Conservation (phyloP, 805 yeast genomes). For the Saccharomyces jurei region DNA sequence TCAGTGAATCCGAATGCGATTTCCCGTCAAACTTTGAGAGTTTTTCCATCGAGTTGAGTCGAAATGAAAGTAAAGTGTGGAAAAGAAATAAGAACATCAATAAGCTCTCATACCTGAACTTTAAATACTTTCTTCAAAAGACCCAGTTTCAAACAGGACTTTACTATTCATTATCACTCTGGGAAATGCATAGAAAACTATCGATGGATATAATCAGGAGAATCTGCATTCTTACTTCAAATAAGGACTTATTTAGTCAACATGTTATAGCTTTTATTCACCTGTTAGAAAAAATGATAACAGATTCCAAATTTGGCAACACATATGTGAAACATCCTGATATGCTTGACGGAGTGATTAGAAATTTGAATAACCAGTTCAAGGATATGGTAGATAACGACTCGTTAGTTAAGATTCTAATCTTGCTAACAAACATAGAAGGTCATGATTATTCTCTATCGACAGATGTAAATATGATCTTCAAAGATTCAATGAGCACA, state of each 20-base stretch:
- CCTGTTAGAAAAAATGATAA: background rate
- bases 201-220: background rate
- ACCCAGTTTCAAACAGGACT: constrained; percentile 8
- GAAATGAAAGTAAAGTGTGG: constrained; percentile 3
- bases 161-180: constrained; percentile 8
- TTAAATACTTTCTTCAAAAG: constrained; percentile 14
- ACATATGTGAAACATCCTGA: constrained; percentile 7
- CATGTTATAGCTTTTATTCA: background rate
- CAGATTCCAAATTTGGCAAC: constrained; percentile 4
- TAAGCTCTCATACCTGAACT: constrained; percentile 15
- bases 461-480: background rate
- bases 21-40: constrained; percentile 5
- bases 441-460: background rate
- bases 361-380: background rate
- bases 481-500: background rate
- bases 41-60: constrained; percentile 1
- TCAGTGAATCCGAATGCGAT: constrained; percentile 3
- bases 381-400: background rate
- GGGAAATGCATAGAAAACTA: background rate
- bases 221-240: background rate
- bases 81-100: background rate
- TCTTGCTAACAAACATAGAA: constrained; percentile 15
- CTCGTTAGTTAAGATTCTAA: constrained; percentile 2
- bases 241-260: background rate
- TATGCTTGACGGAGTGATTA: background rate